These are phyloP conservation scores for Verruconis gallopava DNA, from an alignment of 2,329 filamentous ascomycete genomes.

Conservation along the genomic window DNA sequence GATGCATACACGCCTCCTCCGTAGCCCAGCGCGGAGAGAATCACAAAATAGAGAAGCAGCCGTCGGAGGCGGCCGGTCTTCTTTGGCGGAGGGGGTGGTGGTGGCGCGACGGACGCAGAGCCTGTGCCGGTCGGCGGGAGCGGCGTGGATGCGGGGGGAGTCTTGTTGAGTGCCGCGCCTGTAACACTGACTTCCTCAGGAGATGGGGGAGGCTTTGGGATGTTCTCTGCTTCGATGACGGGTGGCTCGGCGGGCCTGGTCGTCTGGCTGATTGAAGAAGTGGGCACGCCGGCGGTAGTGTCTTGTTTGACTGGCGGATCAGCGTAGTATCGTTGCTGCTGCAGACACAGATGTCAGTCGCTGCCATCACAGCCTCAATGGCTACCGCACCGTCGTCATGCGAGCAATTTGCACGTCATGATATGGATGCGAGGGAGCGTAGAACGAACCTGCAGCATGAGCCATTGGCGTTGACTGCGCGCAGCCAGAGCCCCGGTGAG, in stretches of 20 bases:
- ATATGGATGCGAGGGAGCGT: neutral
- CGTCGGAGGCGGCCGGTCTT: conserved; percentile 63
- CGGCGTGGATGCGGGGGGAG: conserved; percentile 2
- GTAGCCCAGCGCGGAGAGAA: conserved; percentile 68
- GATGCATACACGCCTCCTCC: conserved; percentile 86
- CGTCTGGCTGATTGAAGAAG: neutral
- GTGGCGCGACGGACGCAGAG: conserved; percentile 28
- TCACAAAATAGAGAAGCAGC: conserved; percentile 61
- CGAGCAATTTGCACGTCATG: neutral
- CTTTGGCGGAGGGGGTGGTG: conserved; percentile 40
- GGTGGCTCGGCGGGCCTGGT: neutral
- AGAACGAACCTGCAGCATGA: neutral
- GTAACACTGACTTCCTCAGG: conserved; percentile 3
- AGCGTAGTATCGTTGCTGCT: conserved; percentile 3
- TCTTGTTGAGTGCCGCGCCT: neutral
- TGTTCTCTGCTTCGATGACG: conserved; percentile 1
- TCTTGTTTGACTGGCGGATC: neutral
- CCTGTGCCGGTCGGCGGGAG: conserved; percentile 28
- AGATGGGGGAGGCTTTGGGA: conserved; percentile 7
- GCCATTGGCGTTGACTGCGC: conserved; percentile 6
- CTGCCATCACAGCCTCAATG: neutral
- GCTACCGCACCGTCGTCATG: neutral
- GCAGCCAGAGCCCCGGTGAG: conserved; percentile 4
- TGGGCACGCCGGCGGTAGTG: conserved; percentile 5
- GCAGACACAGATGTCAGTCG: neutral